These are phyloP conservation scores for Phytopythium vexans DNA, from an alignment of 352 stramenopile genomes.

Conservation along the genomic window DNA sequence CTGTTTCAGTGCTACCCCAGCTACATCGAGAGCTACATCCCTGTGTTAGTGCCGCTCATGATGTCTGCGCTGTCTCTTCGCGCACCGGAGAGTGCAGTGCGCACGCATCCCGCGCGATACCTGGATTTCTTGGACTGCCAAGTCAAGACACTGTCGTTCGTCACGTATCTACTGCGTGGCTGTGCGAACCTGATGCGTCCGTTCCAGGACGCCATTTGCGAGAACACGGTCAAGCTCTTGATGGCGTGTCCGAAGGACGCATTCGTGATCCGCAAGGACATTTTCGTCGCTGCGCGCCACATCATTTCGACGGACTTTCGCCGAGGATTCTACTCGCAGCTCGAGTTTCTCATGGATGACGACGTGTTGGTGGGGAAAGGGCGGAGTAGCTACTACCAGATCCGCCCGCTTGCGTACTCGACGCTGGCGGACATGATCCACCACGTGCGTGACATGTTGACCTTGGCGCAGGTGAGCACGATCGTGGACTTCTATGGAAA, in stretches of 20 bases:
- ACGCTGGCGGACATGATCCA: slow-evolving; percentile 98
- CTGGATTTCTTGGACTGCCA: slow-evolving; percentile 94
- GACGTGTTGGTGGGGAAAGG: slow-evolving; percentile 90
- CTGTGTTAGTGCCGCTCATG: slow-evolving; percentile 96
- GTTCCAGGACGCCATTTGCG: slow-evolving; percentile 93
- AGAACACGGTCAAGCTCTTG: slow-evolving; percentile 94
- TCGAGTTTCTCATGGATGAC: slow-evolving; percentile 96
- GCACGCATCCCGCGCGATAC: slow-evolving; percentile 66
- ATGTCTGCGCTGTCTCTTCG: slow-evolving; percentile 92
- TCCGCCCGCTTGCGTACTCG: slow-evolving; percentile 95
- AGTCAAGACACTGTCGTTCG: slow-evolving; percentile 97
- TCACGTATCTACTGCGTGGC: slow-evolving; percentile 95
- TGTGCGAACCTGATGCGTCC: slow-evolving; percentile 92
- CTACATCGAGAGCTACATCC: slow-evolving; percentile 95
- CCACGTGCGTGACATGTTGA: slow-evolving; percentile 94
- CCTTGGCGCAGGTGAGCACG: slow-evolving; percentile 91
- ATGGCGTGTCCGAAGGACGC: slow-evolving; percentile 93
- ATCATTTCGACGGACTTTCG: slow-evolving; percentile 98
- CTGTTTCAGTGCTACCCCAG: slow-evolving; percentile 98
- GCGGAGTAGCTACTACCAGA: slow-evolving; percentile 82
- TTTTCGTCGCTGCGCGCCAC: slow-evolving; percentile 94
- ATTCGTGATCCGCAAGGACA: slow-evolving; percentile 94
- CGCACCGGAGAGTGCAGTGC: slow-evolving; percentile 54
- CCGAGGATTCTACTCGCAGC: slow-evolving; percentile 93
- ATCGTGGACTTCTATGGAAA: slow-evolving; percentile 94